Evolutionary conservation across 1,139 yeast genomes (phyloP).

Genomic region (Saccharomyces hybrid): DNA sequence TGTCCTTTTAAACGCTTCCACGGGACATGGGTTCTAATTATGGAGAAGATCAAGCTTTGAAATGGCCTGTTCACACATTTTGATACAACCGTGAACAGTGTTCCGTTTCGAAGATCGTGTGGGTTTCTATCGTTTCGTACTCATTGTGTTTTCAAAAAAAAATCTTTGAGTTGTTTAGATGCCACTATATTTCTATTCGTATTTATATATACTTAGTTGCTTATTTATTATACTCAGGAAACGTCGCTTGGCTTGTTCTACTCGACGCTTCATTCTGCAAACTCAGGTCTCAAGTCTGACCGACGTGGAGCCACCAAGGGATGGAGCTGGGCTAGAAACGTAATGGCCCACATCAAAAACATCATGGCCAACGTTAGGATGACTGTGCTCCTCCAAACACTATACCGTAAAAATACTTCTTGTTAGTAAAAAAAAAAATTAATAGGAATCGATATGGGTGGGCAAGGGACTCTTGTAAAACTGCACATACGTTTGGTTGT

Average conservation of each 20-base stretch:
- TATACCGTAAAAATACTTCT: slow-evolving; percentile 14
- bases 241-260: background rate
- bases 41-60: slow-evolving; percentile 60
- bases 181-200: slow-evolving; percentile 1
- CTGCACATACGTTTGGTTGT: slow-evolving; percentile 41
- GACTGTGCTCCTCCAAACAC: slow-evolving; percentile 88
- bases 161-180: slow-evolving; percentile 4
- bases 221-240: background rate
- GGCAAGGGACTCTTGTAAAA: background rate
- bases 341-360: slow-evolving; percentile 91
- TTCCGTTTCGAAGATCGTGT: slow-evolving; percentile 23
- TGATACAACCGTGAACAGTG: slow-evolving; percentile 23
- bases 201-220: background rate
- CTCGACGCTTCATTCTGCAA: slow-evolving; percentile 30
- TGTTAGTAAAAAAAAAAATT: slow-evolving; percentile 8
- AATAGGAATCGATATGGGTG: no score
- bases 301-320: slow-evolving; percentile 79
- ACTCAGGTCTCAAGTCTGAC: slow-evolving; percentile 73
- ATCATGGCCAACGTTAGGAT: slow-evolving; percentile 79
- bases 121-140: slow-evolving; percentile 3
- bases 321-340: slow-evolving; percentile 66
- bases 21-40: slow-evolving; percentile 58
- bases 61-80: slow-evolving; percentile 16
- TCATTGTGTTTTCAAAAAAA: background rate
- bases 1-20: slow-evolving; percentile 35